Base-by-base conservation (phyloP, 2,329 filamentous ascomycete genomes). In the Colletotrichum coccodes region DNA sequence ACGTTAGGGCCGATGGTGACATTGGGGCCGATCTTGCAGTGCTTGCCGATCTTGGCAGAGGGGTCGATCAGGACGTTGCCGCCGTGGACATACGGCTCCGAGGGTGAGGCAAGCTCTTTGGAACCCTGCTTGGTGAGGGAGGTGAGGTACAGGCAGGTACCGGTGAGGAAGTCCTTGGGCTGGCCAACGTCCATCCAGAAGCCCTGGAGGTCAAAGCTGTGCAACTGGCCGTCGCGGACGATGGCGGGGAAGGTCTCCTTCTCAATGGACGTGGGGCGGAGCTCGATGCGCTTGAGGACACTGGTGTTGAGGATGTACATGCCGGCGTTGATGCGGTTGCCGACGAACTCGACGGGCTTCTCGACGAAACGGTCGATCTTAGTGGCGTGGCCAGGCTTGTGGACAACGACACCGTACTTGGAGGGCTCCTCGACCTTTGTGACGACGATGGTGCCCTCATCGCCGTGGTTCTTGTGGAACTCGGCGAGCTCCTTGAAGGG, bases 111-210 rank as follows among this genome's bases (percentile, higher is more conserved):
- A 59, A 98, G 92, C 70, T 93, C 87, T 85, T 97, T 95, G 78
- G 94, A 93, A 79, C 91, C 90, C 84, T 93, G 94, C 89, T 97
- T 97, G 68, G 94, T 89, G 70, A 98, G 89, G 4, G 94, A 97
- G 53, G 94, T 94, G 60, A 99, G 93, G 85, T 98, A 98, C 71
- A 99, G 88, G 84, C 95, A 98, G 71, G 96, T 98, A 71, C 95
- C 95, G 26, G 92, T 94, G 64, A 99, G 87, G 89, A 98, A 99
- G 80, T 99, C 95, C 86, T 98, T 99, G 75, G 95, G 95, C 84
- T 99, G 95, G 76, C 95, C 95, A 72, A 99, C 94, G 76, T 98
- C 95, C 95, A 98, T 98, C 95, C 95, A 98, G 90, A 97, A 98
- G 75, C 95, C 94, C 74, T 98, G 94, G 34, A 98, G 90, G 79